Evolutionary conservation across 257 asterid species (phyloP).

Genomic region (Nicotiana undulata): DNA sequence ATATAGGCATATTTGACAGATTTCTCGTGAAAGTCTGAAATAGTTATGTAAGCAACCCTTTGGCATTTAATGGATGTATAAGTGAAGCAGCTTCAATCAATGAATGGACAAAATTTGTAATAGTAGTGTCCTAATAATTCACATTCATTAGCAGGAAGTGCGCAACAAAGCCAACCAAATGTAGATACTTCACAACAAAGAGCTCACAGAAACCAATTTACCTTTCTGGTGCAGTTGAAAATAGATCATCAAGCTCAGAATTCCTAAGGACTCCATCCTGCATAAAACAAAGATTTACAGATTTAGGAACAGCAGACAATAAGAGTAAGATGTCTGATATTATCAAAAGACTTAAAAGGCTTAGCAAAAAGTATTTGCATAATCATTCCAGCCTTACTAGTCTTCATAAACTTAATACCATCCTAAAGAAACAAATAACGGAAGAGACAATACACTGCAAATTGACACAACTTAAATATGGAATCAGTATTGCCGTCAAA

Average conservation of each 20-base stretch:
- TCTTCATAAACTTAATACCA: background rate
- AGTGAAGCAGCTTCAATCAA: background rate
- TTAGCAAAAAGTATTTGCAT: background rate
- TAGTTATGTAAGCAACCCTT: background rate
- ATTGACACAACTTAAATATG: background rate
- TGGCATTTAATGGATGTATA: background rate
- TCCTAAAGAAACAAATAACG: background rate
- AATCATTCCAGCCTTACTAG: background rate
- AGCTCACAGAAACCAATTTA: slow-evolving; percentile 13
- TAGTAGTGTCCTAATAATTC: background rate
- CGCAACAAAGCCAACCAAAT: background rate
- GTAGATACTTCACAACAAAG: background rate
- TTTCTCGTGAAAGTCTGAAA: background rate
- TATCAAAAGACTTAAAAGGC: background rate
- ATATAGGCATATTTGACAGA: background rate
- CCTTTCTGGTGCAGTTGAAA: slow-evolving; percentile 98
- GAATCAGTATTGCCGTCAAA: background rate
- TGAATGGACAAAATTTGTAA: background rate
- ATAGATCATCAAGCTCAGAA: slow-evolving; percentile 82
- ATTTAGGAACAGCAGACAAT: background rate
- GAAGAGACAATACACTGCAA: background rate
- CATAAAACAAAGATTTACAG: slow-evolving; percentile 22
- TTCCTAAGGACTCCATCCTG: slow-evolving; percentile 85
- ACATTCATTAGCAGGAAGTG: background rate
- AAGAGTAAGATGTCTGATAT: background rate